Base-by-base conservation (phyloP, 164 flowering plant genomes). In the Aristolochia contorta region DNA sequence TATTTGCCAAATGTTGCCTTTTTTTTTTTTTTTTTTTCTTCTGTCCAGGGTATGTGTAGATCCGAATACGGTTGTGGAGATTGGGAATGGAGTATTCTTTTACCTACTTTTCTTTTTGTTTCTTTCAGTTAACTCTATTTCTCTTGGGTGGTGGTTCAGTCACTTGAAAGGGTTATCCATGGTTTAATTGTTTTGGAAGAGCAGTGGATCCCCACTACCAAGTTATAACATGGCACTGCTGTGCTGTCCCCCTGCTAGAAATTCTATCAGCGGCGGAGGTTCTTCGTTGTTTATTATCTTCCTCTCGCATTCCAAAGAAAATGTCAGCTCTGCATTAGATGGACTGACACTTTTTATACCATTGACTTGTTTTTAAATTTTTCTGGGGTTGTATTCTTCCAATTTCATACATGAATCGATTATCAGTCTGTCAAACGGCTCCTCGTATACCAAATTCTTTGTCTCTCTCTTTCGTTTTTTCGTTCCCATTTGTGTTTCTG, bases 311-410 rank as follows among this genome's bases (percentile, higher is more conserved):
- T 50, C 50, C 6, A 22, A 41, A 16, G 27, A 47, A 62, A 47
- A 56, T 43, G 59, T 55, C 55, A 55, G 55, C 66, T 64, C 52
- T 37, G 45, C 25, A 43, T 54, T 47, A 53, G 58, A 41, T 54
- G 57, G 52, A 24, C 21, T 22, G 9, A 52, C 14, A 52, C 19
- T 61, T 61, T 60, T 51, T 15, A 52, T 20, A 15, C 16, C 56
- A 37, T 61, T 52, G 48, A 52, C 47, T 22, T 14, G 12, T 43
- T 32, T 19, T n/a, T 30, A 16, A n/a, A 15, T 37, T 6, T 20
- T 8, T 32, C 12, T 15, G 16, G 2, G n/a, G 10, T 48, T 24
- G 54, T 48, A 33, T 47, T 59, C 54, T 15, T 47, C 22, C 16
- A 19, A 6, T 8, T 30, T 41, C 30, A 27, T 27, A 27, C 30